Base-by-base conservation (phyloP, 202 grass and related monocot species). In the Hordeum pubiflorum region DNA sequence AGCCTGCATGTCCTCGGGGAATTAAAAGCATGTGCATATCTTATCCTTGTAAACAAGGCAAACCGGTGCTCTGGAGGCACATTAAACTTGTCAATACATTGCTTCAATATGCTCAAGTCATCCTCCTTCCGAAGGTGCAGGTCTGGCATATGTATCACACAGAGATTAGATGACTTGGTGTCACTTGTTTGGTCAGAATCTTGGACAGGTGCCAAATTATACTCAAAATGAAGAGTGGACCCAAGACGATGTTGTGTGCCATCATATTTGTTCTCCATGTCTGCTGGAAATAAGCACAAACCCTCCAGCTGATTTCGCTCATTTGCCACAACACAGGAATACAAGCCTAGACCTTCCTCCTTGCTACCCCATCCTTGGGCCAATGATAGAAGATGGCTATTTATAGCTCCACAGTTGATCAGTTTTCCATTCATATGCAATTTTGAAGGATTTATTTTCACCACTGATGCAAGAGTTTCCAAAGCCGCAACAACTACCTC, bases 341-440 rank as follows among this genome's bases (percentile, higher is more conserved):
- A 90, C 58, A 98, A 86, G 36, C 96, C 96, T 27, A 98, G 71
- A 22, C 96, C 96, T 89, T 98, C 96, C 91, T 98, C 96, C 87
- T 98, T 98, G 87, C 92, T 98, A 58, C 96, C 96, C 96, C 96
- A 98, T 69, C 90, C 96, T 85, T 98, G 96, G 15, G 92, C 96
- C 72, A 98, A 81, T 83, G 96, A 95, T 82, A 98, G 85, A 65
- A 98, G 96, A 88, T 91, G 76, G 11, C 77, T 90, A 74, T 98
- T 98, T 75, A 98, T 63, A 79, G 92, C 79, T 62, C 92, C 96
- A 56, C 92, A 93, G 75, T 78, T 86, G 58, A 93, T 88, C 63
- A 98, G 58, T 79, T 98, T 98, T 61, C 96, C 96, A 69, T 88
- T 93, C 82, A 98, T 77, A 86, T 98, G 96, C 79, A 98, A 85